Base-by-base conservation (phyloP, 176 grass and related monocot species). In the Microstegium vimineum region DNA sequence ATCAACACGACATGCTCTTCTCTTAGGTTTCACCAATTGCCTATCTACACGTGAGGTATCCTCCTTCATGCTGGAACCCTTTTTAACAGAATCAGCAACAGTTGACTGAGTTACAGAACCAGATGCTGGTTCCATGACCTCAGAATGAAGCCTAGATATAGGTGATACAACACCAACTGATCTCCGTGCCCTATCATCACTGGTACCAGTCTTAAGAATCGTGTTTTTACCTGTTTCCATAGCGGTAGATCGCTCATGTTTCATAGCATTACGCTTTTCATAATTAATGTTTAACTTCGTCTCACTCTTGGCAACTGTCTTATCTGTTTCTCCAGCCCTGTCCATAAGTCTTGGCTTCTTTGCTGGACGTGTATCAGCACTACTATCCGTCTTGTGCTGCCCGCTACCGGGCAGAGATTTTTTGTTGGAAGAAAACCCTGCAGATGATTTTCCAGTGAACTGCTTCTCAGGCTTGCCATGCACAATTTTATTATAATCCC, bases 1-100 rank as follows among this genome's bases (percentile, higher is more conserved):
- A 68, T 93, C 87, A 88, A 90, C 42, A 13, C 74, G 73, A 74
- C 89, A 89, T 6, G 89, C 83, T 87, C 82, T 95, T 83, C 93
- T 89, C 83, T 80, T 92, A 75, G 82, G 70, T 65, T 86, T 89
- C 38, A 23, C 69, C 34, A 57, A 65, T 79, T 87, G 82, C 66
- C 20, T 94, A 62, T 73, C 70, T 35, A 80, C 75, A 80, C 59
- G 26, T 28, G 61, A 83, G 18, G 16, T 32, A 79, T 79, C 86
- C 27, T 87, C 84, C 78, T 82, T 90, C 62, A 84, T 73, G 85
- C 31, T 74, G 75, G 86, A 79, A 34, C 22, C 84, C 59, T 89
- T 89, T 77, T 87, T 85, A 82, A 68, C 62, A 73, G 69, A 69
- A 86, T 82, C 79, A 72, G 37, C 33, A 87, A 26, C 64, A 80